Conservation (phyloP, 139 green algal genomes). For the Picochlorum sp. region DNA sequence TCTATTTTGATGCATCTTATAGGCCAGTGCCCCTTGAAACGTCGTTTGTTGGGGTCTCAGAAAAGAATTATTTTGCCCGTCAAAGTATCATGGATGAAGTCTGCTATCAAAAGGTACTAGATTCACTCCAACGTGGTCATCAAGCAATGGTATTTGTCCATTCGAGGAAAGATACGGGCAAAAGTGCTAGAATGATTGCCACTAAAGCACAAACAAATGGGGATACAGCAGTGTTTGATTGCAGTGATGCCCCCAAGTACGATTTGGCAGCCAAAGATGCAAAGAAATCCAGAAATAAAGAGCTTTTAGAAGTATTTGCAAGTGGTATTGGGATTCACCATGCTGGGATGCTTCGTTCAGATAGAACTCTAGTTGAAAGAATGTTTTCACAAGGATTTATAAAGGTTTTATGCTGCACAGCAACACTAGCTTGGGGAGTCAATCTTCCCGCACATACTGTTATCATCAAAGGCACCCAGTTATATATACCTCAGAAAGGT, state of each 20-base stretch:
- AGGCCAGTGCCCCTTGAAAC: constrained; percentile 89
- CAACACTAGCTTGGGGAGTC: constrained; percentile 96
- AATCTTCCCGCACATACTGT: constrained; percentile 96
- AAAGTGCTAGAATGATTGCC: constrained; percentile 74
- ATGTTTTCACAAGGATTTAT: constrained; percentile 78
- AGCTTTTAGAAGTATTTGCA: constrained; percentile 79
- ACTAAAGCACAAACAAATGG: constrained; percentile 41
- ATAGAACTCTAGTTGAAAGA: constrained; percentile 85
- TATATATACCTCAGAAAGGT: constrained; percentile 91
- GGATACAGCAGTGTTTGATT: constrained; percentile 58
- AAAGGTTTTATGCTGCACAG: constrained; percentile 91
- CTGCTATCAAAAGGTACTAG: constrained; percentile 78
- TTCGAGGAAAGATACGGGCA: constrained; percentile 91
- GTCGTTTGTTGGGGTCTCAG: constrained; percentile 83
- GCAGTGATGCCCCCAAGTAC: constrained; percentile 19
- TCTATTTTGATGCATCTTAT: constrained; percentile 93
- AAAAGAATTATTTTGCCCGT: constrained; percentile 69
- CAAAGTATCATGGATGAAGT: constrained; percentile 83
- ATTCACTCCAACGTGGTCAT: constrained; percentile 71
- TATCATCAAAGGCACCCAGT: constrained; percentile 97
- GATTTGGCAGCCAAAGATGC: constrained; percentile 59
- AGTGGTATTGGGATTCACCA: constrained; percentile 90
- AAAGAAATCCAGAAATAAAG: constrained; percentile 74
- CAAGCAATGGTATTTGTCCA: constrained; percentile 99
- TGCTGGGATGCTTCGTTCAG: constrained; percentile 91